Base-by-base conservation (phyloP, 2,329 filamentous ascomycete genomes). In the Xylariales sp. region DNA sequence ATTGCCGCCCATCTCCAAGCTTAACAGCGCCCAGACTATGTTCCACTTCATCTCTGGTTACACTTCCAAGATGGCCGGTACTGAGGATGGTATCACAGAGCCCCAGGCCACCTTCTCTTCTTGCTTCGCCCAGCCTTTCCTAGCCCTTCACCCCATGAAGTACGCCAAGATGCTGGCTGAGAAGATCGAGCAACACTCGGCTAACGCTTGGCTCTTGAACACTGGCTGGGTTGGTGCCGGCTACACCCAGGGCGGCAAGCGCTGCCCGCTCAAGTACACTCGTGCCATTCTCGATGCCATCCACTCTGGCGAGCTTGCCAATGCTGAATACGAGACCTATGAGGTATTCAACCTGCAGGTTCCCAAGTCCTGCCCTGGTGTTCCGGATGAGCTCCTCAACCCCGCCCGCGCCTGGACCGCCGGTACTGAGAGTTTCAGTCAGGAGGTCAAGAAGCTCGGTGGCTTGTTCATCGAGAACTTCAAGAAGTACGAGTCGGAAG, bases 11-110 rank as follows among this genome's bases (percentile, higher is more conserved):
- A 97, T 98, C 70, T 96, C 89, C 57, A 97, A 97, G 78, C 85
- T 98, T 62, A 82, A 85, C 74, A 80, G 85, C 49, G 81, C 88
- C 57, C 93, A 97, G 74, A 95, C 89, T 66, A 97, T 98, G 91
- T 98, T 97, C 84, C 93, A 98, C 78, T 98, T 98, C 82, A 98
- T 98, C 70, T 95, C 88, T 14, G 93, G 93, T 55, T 98, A 98
- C 78, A 98, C 93, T 48, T 97, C 91, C 61, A 98, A 98, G 83
- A 98, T 98, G 93, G 93, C 93, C 49, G 93, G 93, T 59, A 98
- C 93, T 23, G 93, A 98, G 72, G 88, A 96, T 50, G 93, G 93
- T 59, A 82, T 98, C 49, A 94, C 87, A 8, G 93, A 98, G 72
- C 93, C 93, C 49, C 88, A 97, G 70, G 93, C 93, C 17, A 98